Percentiles rank a stretch among this genome's conserved stretches.
Conservation (phyloP, 345 rosid species). For the Clarkia xantiana region DNA sequence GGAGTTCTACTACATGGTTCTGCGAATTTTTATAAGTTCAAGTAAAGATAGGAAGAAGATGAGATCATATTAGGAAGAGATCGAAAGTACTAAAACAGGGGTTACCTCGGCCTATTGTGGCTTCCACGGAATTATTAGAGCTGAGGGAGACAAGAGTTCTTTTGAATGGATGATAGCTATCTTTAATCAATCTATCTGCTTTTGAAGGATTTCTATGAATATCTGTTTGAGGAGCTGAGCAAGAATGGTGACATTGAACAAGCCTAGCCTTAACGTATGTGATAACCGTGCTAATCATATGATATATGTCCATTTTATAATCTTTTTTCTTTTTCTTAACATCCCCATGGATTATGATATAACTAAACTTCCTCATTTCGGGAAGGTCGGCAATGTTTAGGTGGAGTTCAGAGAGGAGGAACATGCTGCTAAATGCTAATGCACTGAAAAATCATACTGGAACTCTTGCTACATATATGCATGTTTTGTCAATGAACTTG, state of each 20-base stretch:
- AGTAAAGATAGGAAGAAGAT: too few relatives aligned
- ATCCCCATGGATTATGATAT: background rate
- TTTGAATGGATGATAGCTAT: too few relatives aligned
- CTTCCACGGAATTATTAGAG: too few relatives aligned
- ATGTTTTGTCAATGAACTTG: too few relatives aligned
- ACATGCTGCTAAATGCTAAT: slow-evolving; percentile 48
- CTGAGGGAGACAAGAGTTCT: too few relatives aligned
- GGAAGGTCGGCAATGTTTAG: slow-evolving; percentile 60
- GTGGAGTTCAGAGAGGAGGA: slow-evolving; percentile 71
- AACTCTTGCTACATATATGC: too few relatives aligned
- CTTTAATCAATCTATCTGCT: too few relatives aligned
- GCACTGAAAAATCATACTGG: slow-evolving; percentile 37
- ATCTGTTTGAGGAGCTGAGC: slow-evolving; percentile 53
- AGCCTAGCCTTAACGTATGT: slow-evolving; percentile 52
- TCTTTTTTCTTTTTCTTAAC: background rate
- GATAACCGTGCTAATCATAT: slow-evolving; percentile 70
- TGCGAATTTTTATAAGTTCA: too few relatives aligned
- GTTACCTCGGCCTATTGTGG: too few relatives aligned
- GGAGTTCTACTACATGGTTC: too few relatives aligned
- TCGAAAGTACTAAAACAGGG: too few relatives aligned
- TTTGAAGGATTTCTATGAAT: slow-evolving; percentile 46
- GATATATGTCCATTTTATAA: slow-evolving; percentile 16
- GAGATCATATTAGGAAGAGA: too few relatives aligned
- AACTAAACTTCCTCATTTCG: background rate
- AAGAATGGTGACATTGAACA: slow-evolving; percentile 58